Conservation (phyloP, 352 stramenopile genomes). For the Globisporangium nagaii region DNA sequence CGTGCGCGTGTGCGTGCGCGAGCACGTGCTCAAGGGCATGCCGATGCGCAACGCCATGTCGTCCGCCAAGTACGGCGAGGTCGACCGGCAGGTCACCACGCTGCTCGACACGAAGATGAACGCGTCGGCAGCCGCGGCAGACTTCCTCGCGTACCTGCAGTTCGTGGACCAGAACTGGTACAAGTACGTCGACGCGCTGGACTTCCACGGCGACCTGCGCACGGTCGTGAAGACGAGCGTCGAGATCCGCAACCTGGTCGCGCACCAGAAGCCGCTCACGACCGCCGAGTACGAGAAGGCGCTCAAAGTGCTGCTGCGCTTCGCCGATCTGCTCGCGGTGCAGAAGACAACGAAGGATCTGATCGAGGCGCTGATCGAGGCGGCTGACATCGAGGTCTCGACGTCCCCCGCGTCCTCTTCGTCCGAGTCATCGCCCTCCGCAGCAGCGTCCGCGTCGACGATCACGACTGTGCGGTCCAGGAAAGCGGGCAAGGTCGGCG, state of each 20-base stretch:
- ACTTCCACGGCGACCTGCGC: constrained; percentile 8
- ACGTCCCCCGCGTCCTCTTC: neutral
- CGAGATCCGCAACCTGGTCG: constrained; percentile 8
- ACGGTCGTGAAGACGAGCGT: constrained; percentile 1
- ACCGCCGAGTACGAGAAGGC: neutral
- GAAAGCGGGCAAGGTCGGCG: neutral
- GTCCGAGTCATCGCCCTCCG: no score
- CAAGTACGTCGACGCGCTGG: constrained; percentile 4
- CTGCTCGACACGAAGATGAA: constrained; percentile 6
- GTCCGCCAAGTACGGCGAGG: constrained; percentile 1
- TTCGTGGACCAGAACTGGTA: constrained; percentile 7
- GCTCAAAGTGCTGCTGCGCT: constrained; percentile 2
- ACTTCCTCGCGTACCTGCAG: constrained; percentile 4
- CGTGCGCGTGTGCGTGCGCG: constrained; percentile 8
- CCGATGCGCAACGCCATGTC: constrained; percentile 5
- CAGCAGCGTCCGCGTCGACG: neutral
- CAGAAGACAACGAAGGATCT: constrained; percentile 6
- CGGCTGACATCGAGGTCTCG: neutral
- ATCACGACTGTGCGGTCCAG: neutral
- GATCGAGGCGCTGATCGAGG: constrained; percentile 1
- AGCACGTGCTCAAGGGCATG: constrained; percentile 6
- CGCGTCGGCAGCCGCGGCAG: neutral
- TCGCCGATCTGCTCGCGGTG: constrained; percentile 3
- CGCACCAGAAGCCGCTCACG: neutral
- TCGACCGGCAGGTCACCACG: constrained; percentile 1